Evolutionary conservation across 306 rosid species (phyloP).

Genomic region (Carpinus fangiana): DNA sequence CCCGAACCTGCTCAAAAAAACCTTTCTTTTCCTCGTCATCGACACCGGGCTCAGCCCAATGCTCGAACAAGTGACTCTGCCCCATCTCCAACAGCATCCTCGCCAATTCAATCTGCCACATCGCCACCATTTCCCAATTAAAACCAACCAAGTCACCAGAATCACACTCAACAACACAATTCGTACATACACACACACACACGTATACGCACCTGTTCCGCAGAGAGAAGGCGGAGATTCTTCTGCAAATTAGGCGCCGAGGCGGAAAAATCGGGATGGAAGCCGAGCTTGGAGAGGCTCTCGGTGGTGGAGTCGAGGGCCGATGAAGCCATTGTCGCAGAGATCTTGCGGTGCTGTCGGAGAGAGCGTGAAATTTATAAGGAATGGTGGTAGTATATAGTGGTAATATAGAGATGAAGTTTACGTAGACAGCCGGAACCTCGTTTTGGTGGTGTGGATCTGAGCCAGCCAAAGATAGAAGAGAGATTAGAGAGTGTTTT

Average conservation of each 20-base stretch:
- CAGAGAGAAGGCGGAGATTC: constrained; percentile 57
- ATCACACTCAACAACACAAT: not conserved
- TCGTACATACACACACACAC: too few relatives aligned
- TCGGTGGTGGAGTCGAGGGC: constrained; percentile 29
- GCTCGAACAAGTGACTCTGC: constrained; percentile 70
- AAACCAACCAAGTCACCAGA: not conserved
- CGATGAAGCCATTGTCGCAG: constrained; percentile 52
- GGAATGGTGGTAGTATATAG: not conserved
- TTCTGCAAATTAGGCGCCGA: constrained; percentile 47
- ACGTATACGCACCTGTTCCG: constrained; percentile 46
- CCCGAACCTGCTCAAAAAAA: constrained; percentile 67
- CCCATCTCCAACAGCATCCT: constrained; percentile 57
- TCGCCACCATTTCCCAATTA: constrained; percentile 25
- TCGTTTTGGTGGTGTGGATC: not conserved
- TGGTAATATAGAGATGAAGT: not conserved
- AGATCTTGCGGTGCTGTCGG: not conserved
- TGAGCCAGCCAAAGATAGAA: not conserved
- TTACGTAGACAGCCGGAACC: constrained; percentile 20
- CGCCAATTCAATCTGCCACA: constrained; percentile 60
- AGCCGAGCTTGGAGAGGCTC: constrained; percentile 37
- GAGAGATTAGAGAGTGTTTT: not conserved
- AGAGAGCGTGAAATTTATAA: constrained; percentile 5
- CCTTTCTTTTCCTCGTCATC: constrained; percentile 74
- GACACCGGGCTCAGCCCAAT: constrained; percentile 76
- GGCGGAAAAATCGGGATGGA: constrained; percentile 42